phyloP scores from a whole-genome alignment of 2,329 filamentous ascomycete genomes.

The Claviceps monticola region DNA sequence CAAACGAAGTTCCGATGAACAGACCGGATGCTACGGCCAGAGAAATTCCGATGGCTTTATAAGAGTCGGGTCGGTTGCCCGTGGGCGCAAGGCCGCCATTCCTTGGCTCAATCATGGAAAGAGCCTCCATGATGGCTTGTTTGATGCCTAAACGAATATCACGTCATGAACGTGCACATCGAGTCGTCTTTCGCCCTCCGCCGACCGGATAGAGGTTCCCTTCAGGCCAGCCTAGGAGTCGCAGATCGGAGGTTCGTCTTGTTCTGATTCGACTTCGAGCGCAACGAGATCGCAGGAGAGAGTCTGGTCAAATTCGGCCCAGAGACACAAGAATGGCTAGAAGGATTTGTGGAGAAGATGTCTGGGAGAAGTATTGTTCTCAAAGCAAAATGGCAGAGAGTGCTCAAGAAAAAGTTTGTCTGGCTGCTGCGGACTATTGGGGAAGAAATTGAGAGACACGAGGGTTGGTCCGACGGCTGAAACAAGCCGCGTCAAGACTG shows the following conservation, averaged over 20 bases:
- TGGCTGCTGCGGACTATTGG: background rate
- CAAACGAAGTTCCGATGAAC: slow-evolving; percentile 91
- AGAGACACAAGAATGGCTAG: background rate
- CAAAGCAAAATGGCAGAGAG: background rate
- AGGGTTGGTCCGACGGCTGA: background rate
- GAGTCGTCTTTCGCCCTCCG: background rate
- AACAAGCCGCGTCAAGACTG: background rate
- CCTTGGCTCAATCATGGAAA: background rate
- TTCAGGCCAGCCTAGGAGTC: background rate
- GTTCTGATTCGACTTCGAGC: no score
- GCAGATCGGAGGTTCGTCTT: background rate
- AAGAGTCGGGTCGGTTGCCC: slow-evolving; percentile 24
- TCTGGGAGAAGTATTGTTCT: background rate
- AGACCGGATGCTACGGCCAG: slow-evolving; percentile 76
- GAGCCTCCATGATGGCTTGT: background rate
- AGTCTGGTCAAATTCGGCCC: background rate
- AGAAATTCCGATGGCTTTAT: slow-evolving; percentile 76
- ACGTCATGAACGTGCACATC: background rate
- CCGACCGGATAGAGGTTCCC: background rate
- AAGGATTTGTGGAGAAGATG: background rate
- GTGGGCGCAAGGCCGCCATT: background rate
- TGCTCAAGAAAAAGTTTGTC: background rate
- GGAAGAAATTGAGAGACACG: background rate
- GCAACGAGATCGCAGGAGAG: background rate
- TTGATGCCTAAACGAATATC: background rate